Evolutionary conservation across 2,329 filamentous ascomycete species (phyloP), one percentile per base, ranked within the genome.

Genomic region (Botryotinia calthae): DNA sequence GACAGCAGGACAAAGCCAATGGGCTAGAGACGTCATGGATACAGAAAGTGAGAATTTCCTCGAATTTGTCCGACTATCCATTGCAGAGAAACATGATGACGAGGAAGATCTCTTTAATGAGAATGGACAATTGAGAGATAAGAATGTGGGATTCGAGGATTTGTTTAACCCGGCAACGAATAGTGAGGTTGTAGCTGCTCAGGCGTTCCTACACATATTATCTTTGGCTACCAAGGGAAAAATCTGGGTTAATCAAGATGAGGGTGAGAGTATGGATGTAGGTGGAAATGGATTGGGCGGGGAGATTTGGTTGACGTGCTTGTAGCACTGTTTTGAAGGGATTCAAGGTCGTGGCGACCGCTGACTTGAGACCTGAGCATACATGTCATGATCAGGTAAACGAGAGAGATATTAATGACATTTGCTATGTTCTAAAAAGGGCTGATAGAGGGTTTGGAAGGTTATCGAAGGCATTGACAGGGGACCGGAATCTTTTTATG

Each of bases 161-260:
- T 82, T 97, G 16, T 88, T 96, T 62, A 85, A 88, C n/a, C 86
- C 89, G 0, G 79, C 79, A 16, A 82, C 84, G 51, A 78, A 80
- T 59, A 88, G 87, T 44, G 84, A 81, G 59, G 83, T 88, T 44
- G 89, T 93, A 20, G 92, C 91, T 14, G 90, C 92, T 2, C 92
- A 94, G 80, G 93, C 90, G 0, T 91, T 93, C 79, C 88, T 92
- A 82, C 92, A 96, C 80, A 85, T 93, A 2, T 86, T 97, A 22
- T 85, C 87, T 18, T 85, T 96, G 61, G 90, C 88, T 9, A 93
- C 89, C 2, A 93, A 90, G 81, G 86, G 86, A 2, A 81, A 87
- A 72, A 82, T 95, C 62, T 80, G 82, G 28, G 88, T 95, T 8
- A 82, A 86, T 74, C 94, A 97, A 81, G 73, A 78, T 44, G 71